Conservation (phyloP, 1,284 basidiomycete genomes). For the Rhizoctonia solani region DNA sequence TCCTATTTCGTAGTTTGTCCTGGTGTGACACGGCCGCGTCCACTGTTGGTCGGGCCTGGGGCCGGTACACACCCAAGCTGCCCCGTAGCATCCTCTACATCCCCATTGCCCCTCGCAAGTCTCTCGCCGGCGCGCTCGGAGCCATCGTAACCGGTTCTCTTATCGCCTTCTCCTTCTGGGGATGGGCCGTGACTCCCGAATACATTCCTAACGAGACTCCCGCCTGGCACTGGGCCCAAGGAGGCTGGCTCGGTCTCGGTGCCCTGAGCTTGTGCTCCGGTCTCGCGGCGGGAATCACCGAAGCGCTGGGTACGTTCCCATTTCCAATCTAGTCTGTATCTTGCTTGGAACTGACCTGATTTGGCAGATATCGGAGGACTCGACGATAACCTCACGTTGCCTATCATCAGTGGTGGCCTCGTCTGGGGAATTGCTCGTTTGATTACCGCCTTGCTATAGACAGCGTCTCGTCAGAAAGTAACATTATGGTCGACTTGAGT, state of each 20-base stretch:
- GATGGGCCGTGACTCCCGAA: conserved; percentile 51
- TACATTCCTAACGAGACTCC: conserved; percentile 37
- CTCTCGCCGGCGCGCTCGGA: conserved; percentile 83
- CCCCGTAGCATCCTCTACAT: conserved; percentile 62
- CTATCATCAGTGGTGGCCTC: conserved; percentile 85
- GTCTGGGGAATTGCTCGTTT: conserved; percentile 59
- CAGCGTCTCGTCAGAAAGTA: neutral
- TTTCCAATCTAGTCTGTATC: too few relatives aligned
- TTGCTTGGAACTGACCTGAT: conserved; percentile 25
- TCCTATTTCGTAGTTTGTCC: conserved; percentile 65
- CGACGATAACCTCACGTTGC: conserved; percentile 94
- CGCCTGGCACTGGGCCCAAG: conserved; percentile 35
- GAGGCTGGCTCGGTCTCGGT: conserved; percentile 60
- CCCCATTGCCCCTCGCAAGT: conserved; percentile 83
- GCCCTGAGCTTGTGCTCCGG: conserved; percentile 68
- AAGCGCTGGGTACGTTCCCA: conserved; percentile 72
- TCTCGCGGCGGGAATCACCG: conserved; percentile 77
- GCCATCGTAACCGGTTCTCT: conserved; percentile 76
- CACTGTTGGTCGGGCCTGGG: conserved; percentile 87
- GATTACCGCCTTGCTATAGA: conserved; percentile 35
- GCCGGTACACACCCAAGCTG: conserved; percentile 74
- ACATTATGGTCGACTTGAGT: neutral
- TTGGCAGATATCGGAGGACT: conserved; percentile 49
- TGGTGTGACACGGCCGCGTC: conserved; percentile 98
- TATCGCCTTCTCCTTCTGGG: conserved; percentile 82